Evolutionary conservation across 495 filamentous ascomycete species (phyloP), one percentile per base, ranked within the genome.

Genomic region (Aspergillus leporis): DNA sequence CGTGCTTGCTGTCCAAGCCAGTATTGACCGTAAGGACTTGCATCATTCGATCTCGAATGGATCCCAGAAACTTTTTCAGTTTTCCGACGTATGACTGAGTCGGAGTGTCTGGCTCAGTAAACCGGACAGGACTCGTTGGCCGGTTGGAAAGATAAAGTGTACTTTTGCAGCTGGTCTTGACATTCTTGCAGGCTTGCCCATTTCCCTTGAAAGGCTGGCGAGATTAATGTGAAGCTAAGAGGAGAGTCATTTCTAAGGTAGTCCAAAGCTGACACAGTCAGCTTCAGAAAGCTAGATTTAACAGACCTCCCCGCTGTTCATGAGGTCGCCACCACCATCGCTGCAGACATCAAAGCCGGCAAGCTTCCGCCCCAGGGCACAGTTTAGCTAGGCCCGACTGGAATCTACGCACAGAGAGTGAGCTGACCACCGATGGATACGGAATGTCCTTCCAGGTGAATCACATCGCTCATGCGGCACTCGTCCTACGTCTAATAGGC

Each of bases 381-480:
- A n/a, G n/a, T n/a, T n/a, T n/a, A n/a, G n/a, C n/a, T n/a, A n/a
- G n/a, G n/a, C n/a, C n/a, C n/a, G n/a, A 74, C 19, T 69, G 64
- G 64, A 60, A 61, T 25, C 25, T 66, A 4, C 56, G 68, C 10
- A 12, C 34, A 4, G 59, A 53, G 10, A 50, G 46, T n/a, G 18
- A 53, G 23, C 25, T 62, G 22, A 61, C 61, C 1, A 66, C 71
- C 32, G 79, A 82, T 55, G 71, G 70, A 0, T 75, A 73, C 53
- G 78, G 80, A 18, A 73, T 67, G 64, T 74, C 69, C 1, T 81
- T 80, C 51, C 74, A 75, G 32, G 66, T 73, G n/a, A 79, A 75
- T 38, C 74, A 79, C 56, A 67, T 83, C 14, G 70, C 74, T 7
- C 77, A 81, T 23, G 75, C 75, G 22, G 59, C 77, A 6, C 59